Percentiles rank a stretch among this genome's conserved stretches.
These are phyloP conservation scores for Hevea brasiliensis DNA, from an alignment of 345 rosid genomes.

Conservation along the genomic window DNA sequence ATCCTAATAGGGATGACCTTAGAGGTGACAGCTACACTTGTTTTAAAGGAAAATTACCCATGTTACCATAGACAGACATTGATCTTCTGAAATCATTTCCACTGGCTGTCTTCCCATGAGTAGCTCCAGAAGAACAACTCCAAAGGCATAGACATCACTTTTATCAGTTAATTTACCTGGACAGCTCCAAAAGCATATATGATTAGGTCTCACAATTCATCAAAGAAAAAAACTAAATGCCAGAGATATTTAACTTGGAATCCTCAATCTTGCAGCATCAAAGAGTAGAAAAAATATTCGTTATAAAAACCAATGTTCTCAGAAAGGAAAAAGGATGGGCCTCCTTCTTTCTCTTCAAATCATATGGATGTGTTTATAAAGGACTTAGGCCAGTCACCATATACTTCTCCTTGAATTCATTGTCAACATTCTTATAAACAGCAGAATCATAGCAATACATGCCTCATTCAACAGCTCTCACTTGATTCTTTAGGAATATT, in stretches of 20 bases:
- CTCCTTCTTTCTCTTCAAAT: not conserved
- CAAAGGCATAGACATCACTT: constrained; percentile 88
- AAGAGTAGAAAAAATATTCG: not conserved
- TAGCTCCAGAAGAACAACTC: constrained; percentile 87
- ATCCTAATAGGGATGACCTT: not conserved
- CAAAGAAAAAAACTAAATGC: not conserved
- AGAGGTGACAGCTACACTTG: not conserved
- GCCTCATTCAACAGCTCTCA: not conserved
- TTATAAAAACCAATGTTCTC: not conserved
- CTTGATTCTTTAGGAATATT: too few relatives aligned
- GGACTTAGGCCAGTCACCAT: not conserved
- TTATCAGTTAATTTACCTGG: constrained; percentile 88
- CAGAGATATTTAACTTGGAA: not conserved
- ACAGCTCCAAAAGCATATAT: constrained; percentile 3
- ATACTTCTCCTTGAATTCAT: not conserved
- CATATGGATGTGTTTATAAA: too few relatives aligned
- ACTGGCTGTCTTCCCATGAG: constrained; percentile 67
- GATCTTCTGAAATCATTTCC: constrained; percentile 53
- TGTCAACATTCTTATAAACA: not conserved
- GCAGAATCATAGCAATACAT: not conserved
- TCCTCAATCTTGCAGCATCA: not conserved
- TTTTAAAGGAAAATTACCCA: constrained; percentile 55
- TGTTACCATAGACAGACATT: constrained; percentile 63
- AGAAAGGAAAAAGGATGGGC: not conserved
- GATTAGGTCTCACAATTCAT: not conserved